A percentile compares a stretch with the other conserved stretches of the same genome.
These are phyloP conservation scores for Cylindrotheca fusiformis DNA, from an alignment of 108 stramenopile species.

Conservation along the genomic window DNA sequence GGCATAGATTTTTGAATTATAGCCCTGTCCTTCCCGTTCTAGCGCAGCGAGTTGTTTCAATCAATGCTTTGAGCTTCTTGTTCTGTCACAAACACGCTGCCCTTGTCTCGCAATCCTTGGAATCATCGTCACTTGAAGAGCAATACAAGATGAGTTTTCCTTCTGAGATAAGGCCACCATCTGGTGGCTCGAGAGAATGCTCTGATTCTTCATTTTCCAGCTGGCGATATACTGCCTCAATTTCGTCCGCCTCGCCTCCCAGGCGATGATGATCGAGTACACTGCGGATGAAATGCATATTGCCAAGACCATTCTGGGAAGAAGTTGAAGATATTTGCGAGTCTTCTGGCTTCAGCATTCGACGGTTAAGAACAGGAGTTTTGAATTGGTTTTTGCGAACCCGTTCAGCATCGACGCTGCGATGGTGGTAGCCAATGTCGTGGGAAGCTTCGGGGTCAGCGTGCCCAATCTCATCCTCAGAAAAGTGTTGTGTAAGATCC, in stretches of 20 bases:
- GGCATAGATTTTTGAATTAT: too few species aligned
- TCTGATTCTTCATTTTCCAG: constrained; percentile 16
- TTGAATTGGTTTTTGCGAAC: constrained; percentile 51
- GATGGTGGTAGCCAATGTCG: constrained; percentile 36
- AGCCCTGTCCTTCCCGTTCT: too few species aligned
- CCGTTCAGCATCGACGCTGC: constrained; percentile 55
- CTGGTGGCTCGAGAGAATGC: not conserved
- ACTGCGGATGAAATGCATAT: constrained; percentile 82
- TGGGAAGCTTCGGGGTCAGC: constrained; percentile 33
- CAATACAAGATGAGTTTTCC: too few species aligned
- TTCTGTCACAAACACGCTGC: too few species aligned
- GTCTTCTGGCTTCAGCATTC: constrained; percentile 35
- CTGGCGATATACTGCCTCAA: constrained; percentile 61
- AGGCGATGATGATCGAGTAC: constrained; percentile 78
- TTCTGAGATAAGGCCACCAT: too few species aligned
- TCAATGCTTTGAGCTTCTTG: too few species aligned
- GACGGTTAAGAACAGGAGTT: constrained; percentile 75
- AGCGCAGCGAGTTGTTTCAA: too few species aligned
- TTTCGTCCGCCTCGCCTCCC: constrained; percentile 71
- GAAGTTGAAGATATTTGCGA: constrained; percentile 45
- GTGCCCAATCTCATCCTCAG: constrained; percentile 73
- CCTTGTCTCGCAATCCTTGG: too few species aligned
- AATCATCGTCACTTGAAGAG: too few species aligned
- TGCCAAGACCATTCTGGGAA: constrained; percentile 73
- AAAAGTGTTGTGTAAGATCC: constrained; percentile 64